Conservation (phyloP, 108 stramenopile genomes). For the Nitzschia sp. region DNA sequence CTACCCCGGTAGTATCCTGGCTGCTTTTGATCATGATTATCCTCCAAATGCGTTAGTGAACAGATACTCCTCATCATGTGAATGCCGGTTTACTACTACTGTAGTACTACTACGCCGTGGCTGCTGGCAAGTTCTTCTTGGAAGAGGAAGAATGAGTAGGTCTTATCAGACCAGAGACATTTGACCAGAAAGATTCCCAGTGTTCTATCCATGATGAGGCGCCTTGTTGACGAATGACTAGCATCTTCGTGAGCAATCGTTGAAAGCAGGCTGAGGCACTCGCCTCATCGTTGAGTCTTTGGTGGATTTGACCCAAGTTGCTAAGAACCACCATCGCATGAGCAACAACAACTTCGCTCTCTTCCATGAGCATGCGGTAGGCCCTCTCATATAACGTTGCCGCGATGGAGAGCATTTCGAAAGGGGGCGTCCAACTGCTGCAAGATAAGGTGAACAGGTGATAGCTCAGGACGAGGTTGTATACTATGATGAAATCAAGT, state of each 20-base stretch:
- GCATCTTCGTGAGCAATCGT: not conserved
- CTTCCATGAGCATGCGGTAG: constrained; percentile 1
- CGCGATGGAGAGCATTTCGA: not conserved
- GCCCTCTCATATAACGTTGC: not conserved
- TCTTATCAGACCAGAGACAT: not conserved
- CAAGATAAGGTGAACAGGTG: not conserved
- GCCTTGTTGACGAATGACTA: not conserved
- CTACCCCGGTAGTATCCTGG: too few relatives aligned
- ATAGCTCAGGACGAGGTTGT: constrained; percentile 4
- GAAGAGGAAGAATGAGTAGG: not conserved
- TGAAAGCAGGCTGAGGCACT: not conserved
- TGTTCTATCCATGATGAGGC: not conserved
- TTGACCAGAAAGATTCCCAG: not conserved
- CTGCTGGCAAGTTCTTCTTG: not conserved
- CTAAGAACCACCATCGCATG: not conserved
- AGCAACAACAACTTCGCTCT: not conserved
- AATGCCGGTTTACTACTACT: too few relatives aligned
- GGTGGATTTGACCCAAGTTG: not conserved
- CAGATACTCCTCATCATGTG: too few relatives aligned
- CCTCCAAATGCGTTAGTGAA: too few relatives aligned
- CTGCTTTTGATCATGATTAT: too few relatives aligned
- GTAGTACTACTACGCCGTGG: not conserved
- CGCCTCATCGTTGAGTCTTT: not conserved
- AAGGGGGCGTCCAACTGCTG: not conserved
- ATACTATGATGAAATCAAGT: not conserved